A percentile compares a stretch with the other conserved stretches of the same genome.
Evolutionary conservation across 139 green algal genomes (phyloP).

Genomic region (Edaphochlamys debaryana): DNA sequence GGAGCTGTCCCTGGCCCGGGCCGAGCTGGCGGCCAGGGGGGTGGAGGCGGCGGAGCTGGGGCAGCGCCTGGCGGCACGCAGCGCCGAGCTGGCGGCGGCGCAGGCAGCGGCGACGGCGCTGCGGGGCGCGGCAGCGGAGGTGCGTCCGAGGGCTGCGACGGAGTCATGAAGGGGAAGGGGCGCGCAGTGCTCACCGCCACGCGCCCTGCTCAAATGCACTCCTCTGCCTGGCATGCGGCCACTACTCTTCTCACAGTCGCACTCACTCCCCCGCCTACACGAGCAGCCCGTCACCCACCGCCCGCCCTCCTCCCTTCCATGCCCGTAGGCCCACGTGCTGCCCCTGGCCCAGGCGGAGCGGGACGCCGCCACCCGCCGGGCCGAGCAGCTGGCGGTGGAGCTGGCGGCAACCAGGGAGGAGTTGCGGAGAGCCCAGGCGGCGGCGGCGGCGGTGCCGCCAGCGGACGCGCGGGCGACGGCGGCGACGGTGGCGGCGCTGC

Average conservation of each 20-base stretch:
- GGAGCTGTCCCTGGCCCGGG: conserved; percentile 14
- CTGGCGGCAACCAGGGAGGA: conserved; percentile 6
- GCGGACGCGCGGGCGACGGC: background rate
- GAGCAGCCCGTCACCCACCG: too few species aligned
- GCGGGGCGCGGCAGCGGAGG: background rate
- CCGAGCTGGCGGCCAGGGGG: conserved; percentile 4
- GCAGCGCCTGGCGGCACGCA: background rate
- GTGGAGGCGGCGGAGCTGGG: conserved; percentile 14
- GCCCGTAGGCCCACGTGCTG: background rate
- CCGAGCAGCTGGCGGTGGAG: background rate
- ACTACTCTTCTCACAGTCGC: too few species aligned
- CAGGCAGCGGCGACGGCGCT: background rate
- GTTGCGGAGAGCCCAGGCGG: background rate
- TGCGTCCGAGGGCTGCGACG: too few species aligned
- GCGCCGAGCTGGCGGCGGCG: background rate
- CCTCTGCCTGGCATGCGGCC: too few species aligned
- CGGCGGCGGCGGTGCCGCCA: background rate
- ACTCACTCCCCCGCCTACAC: too few species aligned
- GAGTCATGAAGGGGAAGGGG: too few species aligned
- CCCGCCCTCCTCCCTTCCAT: too few species aligned
- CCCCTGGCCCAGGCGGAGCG: background rate
- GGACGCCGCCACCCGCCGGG: background rate
- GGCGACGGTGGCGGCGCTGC: background rate
- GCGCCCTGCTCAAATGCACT: too few species aligned
- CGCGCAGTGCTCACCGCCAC: too few species aligned